phyloP scores from a whole-genome alignment of 2,329 filamentous ascomycete species.

The Aureobasidium lini region DNA sequence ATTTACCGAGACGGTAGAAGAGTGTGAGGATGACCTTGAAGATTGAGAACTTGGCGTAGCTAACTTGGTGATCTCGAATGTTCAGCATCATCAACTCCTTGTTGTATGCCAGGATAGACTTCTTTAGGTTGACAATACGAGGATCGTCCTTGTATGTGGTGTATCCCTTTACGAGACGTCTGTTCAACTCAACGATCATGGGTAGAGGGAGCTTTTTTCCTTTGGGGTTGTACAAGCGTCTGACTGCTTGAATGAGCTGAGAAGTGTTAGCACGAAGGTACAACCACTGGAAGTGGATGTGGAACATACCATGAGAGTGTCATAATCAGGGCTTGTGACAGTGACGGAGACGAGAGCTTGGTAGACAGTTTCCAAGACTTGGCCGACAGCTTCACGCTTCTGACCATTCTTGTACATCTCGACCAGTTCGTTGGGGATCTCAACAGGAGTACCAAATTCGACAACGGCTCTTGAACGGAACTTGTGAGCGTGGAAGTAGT shows the following conservation, averaged over 20 bases:
- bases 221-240: slow-evolving; percentile 87
- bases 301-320: slow-evolving; percentile 69
- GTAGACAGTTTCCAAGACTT: slow-evolving; percentile 79
- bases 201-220: slow-evolving; percentile 89
- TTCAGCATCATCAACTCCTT: slow-evolving; percentile 75
- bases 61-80: slow-evolving; percentile 87
- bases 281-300: too few relatives aligned
- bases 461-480: slow-evolving; percentile 93
- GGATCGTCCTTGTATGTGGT: slow-evolving; percentile 86
- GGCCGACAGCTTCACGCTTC: slow-evolving; percentile 76
- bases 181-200: slow-evolving; percentile 88
- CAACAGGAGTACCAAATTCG: slow-evolving; percentile 86
- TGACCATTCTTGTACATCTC: slow-evolving; percentile 78
- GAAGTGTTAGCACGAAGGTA: slow-evolving; percentile 25
- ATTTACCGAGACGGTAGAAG: slow-evolving; percentile 71
- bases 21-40: slow-evolving; percentile 67
- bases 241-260: slow-evolving; percentile 80
- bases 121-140: slow-evolving; percentile 67
- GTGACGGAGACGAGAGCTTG: slow-evolving; percentile 81
- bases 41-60: slow-evolving; percentile 79
- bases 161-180: slow-evolving; percentile 83
- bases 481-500: slow-evolving; percentile 98
- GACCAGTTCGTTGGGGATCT: slow-evolving; percentile 74
- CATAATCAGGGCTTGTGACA: slow-evolving; percentile 86
- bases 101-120: slow-evolving; percentile 78